These are phyloP conservation scores for Mayamaea pseudoterrestris DNA, from an alignment of 108 stramenopile species.

Conservation along the genomic window DNA sequence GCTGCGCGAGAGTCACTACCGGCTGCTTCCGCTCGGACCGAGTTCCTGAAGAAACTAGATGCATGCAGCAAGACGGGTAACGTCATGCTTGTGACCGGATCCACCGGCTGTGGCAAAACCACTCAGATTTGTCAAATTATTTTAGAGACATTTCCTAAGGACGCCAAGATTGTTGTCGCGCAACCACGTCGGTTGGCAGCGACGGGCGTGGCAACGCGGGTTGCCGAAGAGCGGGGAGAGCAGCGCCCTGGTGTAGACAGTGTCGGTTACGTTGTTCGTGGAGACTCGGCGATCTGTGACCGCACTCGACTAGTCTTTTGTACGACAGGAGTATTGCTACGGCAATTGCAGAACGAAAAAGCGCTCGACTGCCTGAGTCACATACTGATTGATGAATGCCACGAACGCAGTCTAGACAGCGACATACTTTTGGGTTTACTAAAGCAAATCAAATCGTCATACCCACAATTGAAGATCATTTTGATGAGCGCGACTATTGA, in stretches of 20 bases:
- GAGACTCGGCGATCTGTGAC: slow-evolving; percentile 54
- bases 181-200: slow-evolving; percentile 94
- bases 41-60: slow-evolving; percentile 41
- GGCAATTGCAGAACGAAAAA: slow-evolving; percentile 78
- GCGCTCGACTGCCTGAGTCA: slow-evolving; percentile 78
- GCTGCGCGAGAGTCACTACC: slow-evolving; percentile 51
- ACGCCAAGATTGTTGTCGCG: slow-evolving; percentile 84
- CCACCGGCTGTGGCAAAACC: slow-evolving; percentile 61
- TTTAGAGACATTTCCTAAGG: slow-evolving; percentile 62
- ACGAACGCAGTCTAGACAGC: slow-evolving; percentile 83
- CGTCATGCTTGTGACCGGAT: slow-evolving; percentile 74
- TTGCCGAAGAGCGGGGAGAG: slow-evolving; percentile 87
- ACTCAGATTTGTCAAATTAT: slow-evolving; percentile 91
- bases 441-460: slow-evolving; percentile 17
- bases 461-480: slow-evolving; percentile 43
- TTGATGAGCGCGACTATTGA: slow-evolving; percentile 93
- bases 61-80: slow-evolving; percentile 32
- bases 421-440: slow-evolving; percentile 63
- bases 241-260: slow-evolving; percentile 39
- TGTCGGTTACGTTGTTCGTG: slow-evolving; percentile 91
- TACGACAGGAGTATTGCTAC: slow-evolving; percentile 94
- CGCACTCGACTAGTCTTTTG: slow-evolving; percentile 86
- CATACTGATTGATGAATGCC: slow-evolving; percentile 94
- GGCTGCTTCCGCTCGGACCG: slow-evolving; percentile 41
- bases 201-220: slow-evolving; percentile 85